Base-by-base conservation (phyloP, 441 rosid species). In the Erodium trifolium region DNA sequence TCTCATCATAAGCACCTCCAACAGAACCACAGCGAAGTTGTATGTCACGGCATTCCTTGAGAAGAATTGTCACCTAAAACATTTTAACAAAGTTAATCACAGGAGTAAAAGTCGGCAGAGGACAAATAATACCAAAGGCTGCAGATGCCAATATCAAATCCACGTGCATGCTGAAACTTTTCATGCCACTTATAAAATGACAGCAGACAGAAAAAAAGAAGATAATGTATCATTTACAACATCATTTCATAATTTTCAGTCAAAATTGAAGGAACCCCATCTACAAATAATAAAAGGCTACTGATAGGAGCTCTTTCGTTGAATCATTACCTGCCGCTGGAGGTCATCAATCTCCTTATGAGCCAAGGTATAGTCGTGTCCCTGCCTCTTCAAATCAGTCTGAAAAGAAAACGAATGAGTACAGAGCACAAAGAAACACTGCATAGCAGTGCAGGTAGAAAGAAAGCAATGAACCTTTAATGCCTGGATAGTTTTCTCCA, bases 21-120 rank as follows among this genome's bases (percentile, higher is more conserved):
- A 71, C 62, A 76, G 87, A 80, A 74, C 97, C 99, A 83, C 90
- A 84, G 2, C 89, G 96, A 60, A 95, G 85, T 80, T 95, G 99
- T 71, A 95, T 84, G 73, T 92, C 97, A 68, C 97, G 90, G 72
- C 98, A 92, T 79, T 95, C 99, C 87, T 92, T 95, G 53, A 95
- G 86, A 68, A 95, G 98, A 74, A 92, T 69, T 1, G 99, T 88
- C 69, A 95, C 96, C 99, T 95, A 79, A 39, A 80, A 66, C 66
- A 78, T 72, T 35, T 75, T 65, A 2, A 37, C 6, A 37, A 67
- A 23, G 34, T 43, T 69, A 47, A 65, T 63, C 10, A 66, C 27
- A 63, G 53, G 31, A 62, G 16, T 68, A 37, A 53, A 12, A n/a
- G 57, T 39, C 17, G 2, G 60, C 41, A 69, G 55, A 3, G 3